phyloP scores from a whole-genome alignment of 2,329 filamentous ascomycete genomes.

The Claviceps sp. region DNA sequence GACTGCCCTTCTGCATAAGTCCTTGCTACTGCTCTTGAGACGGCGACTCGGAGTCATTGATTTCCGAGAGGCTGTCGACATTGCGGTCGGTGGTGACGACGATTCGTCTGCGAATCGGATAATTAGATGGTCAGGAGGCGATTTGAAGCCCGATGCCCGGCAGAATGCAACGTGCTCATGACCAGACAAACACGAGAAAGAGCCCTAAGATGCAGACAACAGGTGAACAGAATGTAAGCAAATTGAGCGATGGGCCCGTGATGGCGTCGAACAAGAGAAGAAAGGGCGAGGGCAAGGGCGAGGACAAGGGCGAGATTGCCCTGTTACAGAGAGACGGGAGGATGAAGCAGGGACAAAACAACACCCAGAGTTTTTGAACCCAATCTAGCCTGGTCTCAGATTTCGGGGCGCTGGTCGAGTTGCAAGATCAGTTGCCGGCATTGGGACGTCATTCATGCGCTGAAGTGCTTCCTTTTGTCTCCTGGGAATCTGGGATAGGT shows the following conservation, averaged over 20 bases:
- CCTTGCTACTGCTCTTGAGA: constrained; percentile 28
- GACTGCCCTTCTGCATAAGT: constrained; percentile 26
- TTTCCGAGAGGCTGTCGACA: constrained; percentile 39
- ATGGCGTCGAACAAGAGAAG: not conserved
- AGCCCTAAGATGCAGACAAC: not conserved
- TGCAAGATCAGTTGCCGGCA: constrained; percentile 1
- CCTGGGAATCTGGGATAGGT: not conserved
- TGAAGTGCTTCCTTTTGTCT: not conserved
- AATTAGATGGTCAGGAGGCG: constrained; percentile 13
- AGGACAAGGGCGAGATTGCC: not conserved
- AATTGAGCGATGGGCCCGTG: not conserved
- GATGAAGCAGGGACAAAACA: not conserved
- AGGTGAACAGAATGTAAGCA: not conserved
- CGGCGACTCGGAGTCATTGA: constrained; percentile 33
- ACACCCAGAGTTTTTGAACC: not conserved
- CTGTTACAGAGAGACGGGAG: not conserved
- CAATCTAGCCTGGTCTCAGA: not conserved
- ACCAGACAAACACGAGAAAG: not conserved
- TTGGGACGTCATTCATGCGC: constrained; percentile 3
- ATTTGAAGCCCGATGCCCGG: constrained; percentile 16
- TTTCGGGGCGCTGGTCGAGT: not conserved
- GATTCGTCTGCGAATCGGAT: not conserved
- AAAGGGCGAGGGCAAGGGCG: not conserved
- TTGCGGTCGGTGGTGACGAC: not conserved
- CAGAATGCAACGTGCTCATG: constrained; percentile 2